A percentile compares a stretch with the other conserved stretches of the same genome.
phyloP scores from a whole-genome alignment of 2,329 filamentous ascomycete species.

The Lecanoromycetidae sp. region DNA sequence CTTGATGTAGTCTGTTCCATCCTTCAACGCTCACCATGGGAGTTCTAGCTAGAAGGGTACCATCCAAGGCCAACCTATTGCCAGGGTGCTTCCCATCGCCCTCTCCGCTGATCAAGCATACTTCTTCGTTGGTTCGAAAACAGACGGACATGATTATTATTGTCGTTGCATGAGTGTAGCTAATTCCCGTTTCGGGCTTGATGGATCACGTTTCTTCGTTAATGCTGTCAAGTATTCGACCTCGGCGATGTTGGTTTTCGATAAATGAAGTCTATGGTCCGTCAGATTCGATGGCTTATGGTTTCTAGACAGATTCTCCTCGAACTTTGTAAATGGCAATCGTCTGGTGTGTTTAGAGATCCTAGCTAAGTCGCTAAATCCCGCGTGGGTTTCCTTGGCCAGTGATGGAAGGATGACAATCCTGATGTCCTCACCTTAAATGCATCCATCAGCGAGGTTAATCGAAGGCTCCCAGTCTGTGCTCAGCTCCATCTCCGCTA shows the following conservation, averaged over 20 bases:
- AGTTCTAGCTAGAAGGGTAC: conserved; percentile 45
- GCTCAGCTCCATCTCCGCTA: conserved; percentile 31
- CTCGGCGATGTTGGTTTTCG: not conserved
- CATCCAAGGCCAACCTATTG: conserved; percentile 45
- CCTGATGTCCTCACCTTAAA: not conserved
- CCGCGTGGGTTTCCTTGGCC: not conserved
- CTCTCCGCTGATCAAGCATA: conserved; percentile 28
- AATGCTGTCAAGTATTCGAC: not conserved
- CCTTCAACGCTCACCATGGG: conserved; percentile 46
- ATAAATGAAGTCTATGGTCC: not conserved
- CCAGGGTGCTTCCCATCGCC: no score
- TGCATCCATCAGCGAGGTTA: conserved; percentile 23
- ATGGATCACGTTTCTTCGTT: conserved; percentile 24
- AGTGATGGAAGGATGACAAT: conserved; percentile 16
- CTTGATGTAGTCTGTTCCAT: conserved; percentile 37
- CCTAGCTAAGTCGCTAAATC: no score
- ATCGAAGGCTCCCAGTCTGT: conserved; percentile 40
- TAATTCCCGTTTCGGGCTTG: conserved; percentile 33
- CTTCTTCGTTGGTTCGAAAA: conserved; percentile 37
- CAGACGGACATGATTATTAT: conserved; percentile 41
- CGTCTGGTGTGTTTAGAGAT: no score
- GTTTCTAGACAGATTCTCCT: no score
- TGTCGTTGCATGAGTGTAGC: conserved; percentile 49
- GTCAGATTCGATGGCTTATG: no score
- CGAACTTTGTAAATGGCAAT: no score